Base-by-base conservation (phyloP, 345 rosid species). In the Eucalyptus leucophloia region DNA sequence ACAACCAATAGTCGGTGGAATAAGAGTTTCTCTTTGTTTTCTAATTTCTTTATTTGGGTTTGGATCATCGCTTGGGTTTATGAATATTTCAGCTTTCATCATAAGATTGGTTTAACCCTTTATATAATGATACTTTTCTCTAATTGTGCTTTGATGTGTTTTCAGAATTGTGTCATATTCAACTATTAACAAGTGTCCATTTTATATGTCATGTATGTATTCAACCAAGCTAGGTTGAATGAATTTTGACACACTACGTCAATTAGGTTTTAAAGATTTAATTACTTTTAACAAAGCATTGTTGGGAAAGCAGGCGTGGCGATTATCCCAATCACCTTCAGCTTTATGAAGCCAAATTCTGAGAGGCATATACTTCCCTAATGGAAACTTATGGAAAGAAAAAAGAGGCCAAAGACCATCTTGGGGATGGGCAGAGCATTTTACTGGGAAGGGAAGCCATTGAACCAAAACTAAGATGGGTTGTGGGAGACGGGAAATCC, bases 91-190 rank as follows among this genome's bases (percentile, higher is more conserved):
- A 16, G 2, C 7, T 16, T 58, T 58, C 30, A 5, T 58, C 1
- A 14, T 58, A 24, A 58, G n/a, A 58, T 58, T 0, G 0, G 15
- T 58, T 24, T 58, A 0, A 1, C 10, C 28, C 6, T 2, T 1
- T 54, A 12, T 0, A 53, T 53, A 53, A 53, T 19, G 24, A 53
- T 56, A 23, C 60, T 56, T 26, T 58, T 58, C 7, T 58, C 65
- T 58, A 58, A 0, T 58, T 58, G n/a, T 1, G 2, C 30, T 26
- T 5, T 24, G 65, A 58, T 58, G 7, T 58, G 30, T 58, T 58
- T 28, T 28, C 26, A 58, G 4, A 13, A 5, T 58, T 26, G 65
- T 58, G 14, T 58, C 5, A 26, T 5, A 15, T 11, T 58, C 4
- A 0, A 58, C n/a, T 26, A 26, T 58, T 58, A 58, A 11, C 14